Percentiles rank a stretch among this genome's conserved stretches.
phyloP scores from a whole-genome alignment of 2,329 filamentous ascomycete species.

The Mariannaea sp. region DNA sequence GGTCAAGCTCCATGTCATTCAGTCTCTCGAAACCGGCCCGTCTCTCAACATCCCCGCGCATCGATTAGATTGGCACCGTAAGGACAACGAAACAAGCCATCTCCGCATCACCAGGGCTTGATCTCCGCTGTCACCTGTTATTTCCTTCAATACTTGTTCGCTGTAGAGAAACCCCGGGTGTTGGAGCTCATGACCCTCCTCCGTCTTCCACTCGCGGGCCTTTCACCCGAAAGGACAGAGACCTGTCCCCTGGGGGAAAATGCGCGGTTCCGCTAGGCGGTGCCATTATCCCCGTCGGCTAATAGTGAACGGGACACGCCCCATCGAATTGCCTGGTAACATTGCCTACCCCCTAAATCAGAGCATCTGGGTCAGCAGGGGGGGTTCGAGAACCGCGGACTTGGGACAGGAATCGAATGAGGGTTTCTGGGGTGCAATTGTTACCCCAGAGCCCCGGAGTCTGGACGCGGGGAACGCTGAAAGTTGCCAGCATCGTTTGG shows the following conservation, averaged over 20 bases:
- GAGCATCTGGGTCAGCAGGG: slow-evolving; percentile 7
- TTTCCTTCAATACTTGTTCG: slow-evolving; percentile 16
- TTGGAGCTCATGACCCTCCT: slow-evolving; percentile 24
- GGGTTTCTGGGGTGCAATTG: slow-evolving; percentile 11
- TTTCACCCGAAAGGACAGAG: slow-evolving; percentile 27
- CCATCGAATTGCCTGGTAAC: background rate
- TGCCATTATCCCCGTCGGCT: slow-evolving; percentile 31
- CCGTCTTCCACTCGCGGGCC: slow-evolving; percentile 22
- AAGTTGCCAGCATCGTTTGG: slow-evolving; percentile 1
- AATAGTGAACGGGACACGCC: slow-evolving; percentile 3
- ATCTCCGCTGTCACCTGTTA: slow-evolving; percentile 30
- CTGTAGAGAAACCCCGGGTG: slow-evolving; percentile 11
- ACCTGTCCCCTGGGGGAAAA: slow-evolving; percentile 17
- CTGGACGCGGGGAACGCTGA: slow-evolving; percentile 12
- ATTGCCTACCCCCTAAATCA: slow-evolving; percentile 6
- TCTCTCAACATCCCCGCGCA: slow-evolving; percentile 23
- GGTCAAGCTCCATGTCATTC: background rate
- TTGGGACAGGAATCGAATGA: slow-evolving; percentile 23
- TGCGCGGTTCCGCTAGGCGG: slow-evolving; percentile 6
- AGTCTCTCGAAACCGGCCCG: slow-evolving; percentile 8
- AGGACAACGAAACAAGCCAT: slow-evolving; percentile 19
- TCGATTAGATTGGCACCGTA: slow-evolving; percentile 23
- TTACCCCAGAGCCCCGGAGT: slow-evolving; percentile 15
- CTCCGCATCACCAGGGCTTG: slow-evolving; percentile 33
- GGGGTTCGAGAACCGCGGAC: slow-evolving; percentile 12